Conservation (phyloP, 371 early-diverging fungal species). For the Mucor circinelloides region DNA sequence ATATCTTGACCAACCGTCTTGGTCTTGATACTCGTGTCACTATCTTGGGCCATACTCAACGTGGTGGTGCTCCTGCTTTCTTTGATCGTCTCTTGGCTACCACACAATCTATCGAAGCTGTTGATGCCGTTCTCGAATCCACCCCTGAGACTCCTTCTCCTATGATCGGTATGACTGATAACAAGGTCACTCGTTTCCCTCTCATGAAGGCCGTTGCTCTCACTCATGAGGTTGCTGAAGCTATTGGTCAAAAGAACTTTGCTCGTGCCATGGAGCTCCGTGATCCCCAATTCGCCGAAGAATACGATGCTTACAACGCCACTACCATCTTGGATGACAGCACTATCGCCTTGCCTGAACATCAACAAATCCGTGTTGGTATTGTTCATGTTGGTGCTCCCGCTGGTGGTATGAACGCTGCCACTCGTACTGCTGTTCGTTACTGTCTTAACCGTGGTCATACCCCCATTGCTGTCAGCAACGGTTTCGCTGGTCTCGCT, state of each 20-base stretch:
- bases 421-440: conserved; percentile 89
- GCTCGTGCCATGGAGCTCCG: conserved; percentile 89
- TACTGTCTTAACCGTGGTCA: conserved; percentile 88
- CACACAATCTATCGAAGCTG: conserved; percentile 93
- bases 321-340: conserved; percentile 49
- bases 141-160: conserved; percentile 86
- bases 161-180: conserved; percentile 91
- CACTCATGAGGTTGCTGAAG: conserved; percentile 88
- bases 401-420: conserved; percentile 98
- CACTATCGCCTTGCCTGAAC: conserved; percentile 33
- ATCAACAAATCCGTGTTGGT: conserved; percentile 79
- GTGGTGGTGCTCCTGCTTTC: conserved; percentile 96
- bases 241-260: conserved; percentile 86
- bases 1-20: conserved; percentile 77
- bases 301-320: conserved; percentile 64
- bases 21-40: conserved; percentile 96
- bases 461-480: conserved; percentile 81
- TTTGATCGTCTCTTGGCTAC: conserved; percentile 96
- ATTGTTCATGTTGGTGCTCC: conserved; percentile 96
- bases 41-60: conserved; percentile 97
- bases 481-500: conserved; percentile 96
- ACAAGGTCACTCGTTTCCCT: conserved; percentile 82
- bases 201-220: conserved; percentile 92
- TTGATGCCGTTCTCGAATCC: conserved; percentile 91
- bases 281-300: conserved; percentile 86